Evolutionary conservation across 768 basidiomycete genomes (phyloP).

Genomic region (Mycena galopus): DNA sequence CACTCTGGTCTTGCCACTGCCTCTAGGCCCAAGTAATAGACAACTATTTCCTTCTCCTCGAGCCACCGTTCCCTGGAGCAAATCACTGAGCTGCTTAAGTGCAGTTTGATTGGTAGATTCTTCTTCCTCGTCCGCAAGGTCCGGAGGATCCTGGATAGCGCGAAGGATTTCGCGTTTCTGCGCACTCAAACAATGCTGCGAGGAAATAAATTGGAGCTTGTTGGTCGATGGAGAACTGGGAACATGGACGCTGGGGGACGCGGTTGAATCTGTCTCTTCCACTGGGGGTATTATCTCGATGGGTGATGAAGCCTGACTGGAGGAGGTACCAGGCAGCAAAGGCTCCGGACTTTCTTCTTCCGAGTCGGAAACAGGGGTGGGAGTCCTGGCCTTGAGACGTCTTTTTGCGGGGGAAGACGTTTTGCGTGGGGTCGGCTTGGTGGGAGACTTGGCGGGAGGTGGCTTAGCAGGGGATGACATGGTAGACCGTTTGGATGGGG

Average conservation of each 20-base stretch:
- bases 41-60: slow-evolving; percentile 96
- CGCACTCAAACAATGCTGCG: slow-evolving; percentile 56
- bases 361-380: slow-evolving; percentile 24
- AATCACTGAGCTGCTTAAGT: slow-evolving; percentile 66
- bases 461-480: neutral
- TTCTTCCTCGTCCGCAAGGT: slow-evolving; percentile 47
- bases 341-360: slow-evolving; percentile 12
- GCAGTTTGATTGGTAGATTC: slow-evolving; percentile 66
- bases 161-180: slow-evolving; percentile 64
- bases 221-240: neutral
- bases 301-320: neutral
- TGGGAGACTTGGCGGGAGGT: neutral
- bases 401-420: slow-evolving; percentile 15
- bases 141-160: slow-evolving; percentile 40
- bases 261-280: neutral
- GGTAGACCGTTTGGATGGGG: slow-evolving; percentile 2
- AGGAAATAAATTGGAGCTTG: slow-evolving; percentile 48
- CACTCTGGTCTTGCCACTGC: slow-evolving; percentile 89
- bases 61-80: slow-evolving; percentile 79
- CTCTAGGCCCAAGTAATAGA: slow-evolving; percentile 85
- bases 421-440: neutral
- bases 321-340: slow-evolving; percentile 1
- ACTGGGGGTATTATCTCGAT: neutral
- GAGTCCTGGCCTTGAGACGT: slow-evolving; percentile 6
- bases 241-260: neutral